Evolutionary conservation across 2,329 filamentous ascomycete genomes (phyloP).

Genomic region (Aspergillus amoenus): DNA sequence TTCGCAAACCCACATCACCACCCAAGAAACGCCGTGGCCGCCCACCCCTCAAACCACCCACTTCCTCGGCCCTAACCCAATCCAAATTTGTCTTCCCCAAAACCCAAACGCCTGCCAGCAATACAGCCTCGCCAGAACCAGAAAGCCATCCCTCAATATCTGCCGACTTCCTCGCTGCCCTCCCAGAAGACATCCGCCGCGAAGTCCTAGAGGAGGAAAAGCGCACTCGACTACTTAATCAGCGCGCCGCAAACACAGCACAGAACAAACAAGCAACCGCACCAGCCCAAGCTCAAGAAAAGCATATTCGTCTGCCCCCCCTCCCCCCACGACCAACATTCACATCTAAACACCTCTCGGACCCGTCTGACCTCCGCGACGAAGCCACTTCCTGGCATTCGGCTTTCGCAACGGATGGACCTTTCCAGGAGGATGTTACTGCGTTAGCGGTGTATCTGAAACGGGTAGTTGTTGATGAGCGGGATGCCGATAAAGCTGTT

Average conservation of each 20-base stretch:
- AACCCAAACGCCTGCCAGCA: conserved; percentile 16
- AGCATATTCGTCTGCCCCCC: conserved; percentile 44
- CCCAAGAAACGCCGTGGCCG: conserved; percentile 64
- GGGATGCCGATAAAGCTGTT: conserved; percentile 72
- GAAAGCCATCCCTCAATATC: conserved; percentile 51
- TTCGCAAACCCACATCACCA: conserved; percentile 58
- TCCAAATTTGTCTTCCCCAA: conserved; percentile 64
- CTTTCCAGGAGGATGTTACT: conserved; percentile 74
- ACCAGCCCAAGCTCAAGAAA: conserved; percentile 22
- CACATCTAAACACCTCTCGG: conserved; percentile 57
- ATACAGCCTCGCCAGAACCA: conserved; percentile 8
- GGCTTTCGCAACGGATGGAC: conserved; percentile 70
- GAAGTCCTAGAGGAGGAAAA: conserved; percentile 78
- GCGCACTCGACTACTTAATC: conserved; percentile 59
- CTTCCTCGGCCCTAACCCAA: conserved; percentile 65
- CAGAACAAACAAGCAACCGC: conserved; percentile 1
- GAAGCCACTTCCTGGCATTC: conserved; percentile 75
- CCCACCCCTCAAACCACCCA: conserved; percentile 52
- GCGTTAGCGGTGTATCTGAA: conserved; percentile 72
- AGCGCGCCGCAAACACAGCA: conserved; percentile 40
- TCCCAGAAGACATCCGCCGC: conserved; percentile 75
- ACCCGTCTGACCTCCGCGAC: conserved; percentile 63
- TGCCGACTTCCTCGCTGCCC: conserved; percentile 72
- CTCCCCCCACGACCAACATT: conserved; percentile 59
- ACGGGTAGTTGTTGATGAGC: conserved; percentile 72